Conservation (phyloP, 306 rosid species). For the Hippophae tibetana region DNA sequence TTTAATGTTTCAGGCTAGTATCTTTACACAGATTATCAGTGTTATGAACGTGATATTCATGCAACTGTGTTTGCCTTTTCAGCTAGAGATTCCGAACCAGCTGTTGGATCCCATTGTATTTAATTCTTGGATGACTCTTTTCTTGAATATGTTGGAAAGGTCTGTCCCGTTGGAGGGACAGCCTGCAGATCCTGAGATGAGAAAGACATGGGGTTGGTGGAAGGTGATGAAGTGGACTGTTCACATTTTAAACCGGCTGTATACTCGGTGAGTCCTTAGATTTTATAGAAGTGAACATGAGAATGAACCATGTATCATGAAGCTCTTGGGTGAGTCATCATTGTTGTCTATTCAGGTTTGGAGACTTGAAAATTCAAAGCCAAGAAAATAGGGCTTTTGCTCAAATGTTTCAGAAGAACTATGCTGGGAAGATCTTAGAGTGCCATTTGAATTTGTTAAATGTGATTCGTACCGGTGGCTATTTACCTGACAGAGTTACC, state of each 20-base stretch:
- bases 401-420: slow-evolving; percentile 87
- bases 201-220: slow-evolving; percentile 99
- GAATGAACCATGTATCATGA: background rate
- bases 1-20: too few relatives aligned
- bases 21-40: background rate
- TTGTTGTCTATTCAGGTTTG: slow-evolving; percentile 45
- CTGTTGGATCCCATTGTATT: slow-evolving; percentile 68
- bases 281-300: background rate
- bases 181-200: slow-evolving; percentile 70
- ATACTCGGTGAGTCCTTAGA: slow-evolving; percentile 57
- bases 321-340: background rate
- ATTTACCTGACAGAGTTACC: slow-evolving; percentile 89
- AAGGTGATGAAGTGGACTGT: slow-evolving; percentile 99
- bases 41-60: background rate
- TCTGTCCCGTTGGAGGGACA: slow-evolving; percentile 92
- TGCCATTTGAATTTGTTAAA: slow-evolving; percentile 77
- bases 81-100: slow-evolving; percentile 97
- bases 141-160: slow-evolving; percentile 76
- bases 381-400: slow-evolving; percentile 91
- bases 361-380: slow-evolving; percentile 87
- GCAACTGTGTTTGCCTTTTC: slow-evolving; percentile 18
- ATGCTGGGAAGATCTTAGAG: slow-evolving; percentile 86
- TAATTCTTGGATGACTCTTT: slow-evolving; percentile 92
- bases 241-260: slow-evolving; percentile 82
- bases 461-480: slow-evolving; percentile 76